phyloP scores from a whole-genome alignment of 2,329 filamentous ascomycete species.

The Chaetomiaceae sp. region DNA sequence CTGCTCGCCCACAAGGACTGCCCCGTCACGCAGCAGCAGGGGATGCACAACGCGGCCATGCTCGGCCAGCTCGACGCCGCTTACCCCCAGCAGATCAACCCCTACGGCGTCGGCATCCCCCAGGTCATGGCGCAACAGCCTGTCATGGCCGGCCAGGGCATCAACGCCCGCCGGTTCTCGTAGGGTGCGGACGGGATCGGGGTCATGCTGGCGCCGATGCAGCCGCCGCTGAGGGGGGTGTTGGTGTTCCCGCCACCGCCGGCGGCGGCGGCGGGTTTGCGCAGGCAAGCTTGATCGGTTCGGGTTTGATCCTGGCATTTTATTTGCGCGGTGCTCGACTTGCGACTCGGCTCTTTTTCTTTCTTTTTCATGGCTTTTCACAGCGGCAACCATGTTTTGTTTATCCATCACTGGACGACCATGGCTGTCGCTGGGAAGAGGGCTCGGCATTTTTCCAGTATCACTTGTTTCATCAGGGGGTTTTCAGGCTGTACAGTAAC shows the following conservation, averaged over 20 bases:
- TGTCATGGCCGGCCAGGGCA: conserved; percentile 50
- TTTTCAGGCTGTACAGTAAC: neutral
- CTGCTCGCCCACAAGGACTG: conserved; percentile 95
- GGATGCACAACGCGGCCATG: conserved; percentile 55
- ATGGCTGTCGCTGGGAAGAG: neutral
- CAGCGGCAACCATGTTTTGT: no score
- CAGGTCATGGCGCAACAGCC: conserved; percentile 46
- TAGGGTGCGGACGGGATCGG: conserved; percentile 32
- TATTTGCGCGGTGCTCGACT: no score
- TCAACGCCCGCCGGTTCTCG: conserved; percentile 52
- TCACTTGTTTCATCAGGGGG: neutral
- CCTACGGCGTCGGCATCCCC: conserved; percentile 54
- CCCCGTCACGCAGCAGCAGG: conserved; percentile 82
- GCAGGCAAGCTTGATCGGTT: no score
- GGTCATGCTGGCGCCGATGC: no score
- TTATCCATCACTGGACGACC: no score
- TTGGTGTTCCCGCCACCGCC: no score
- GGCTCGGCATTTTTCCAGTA: neutral
- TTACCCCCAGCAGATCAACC: conserved; percentile 52
- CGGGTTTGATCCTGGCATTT: no score
- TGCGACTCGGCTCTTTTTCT: no score
- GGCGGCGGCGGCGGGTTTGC: no score
- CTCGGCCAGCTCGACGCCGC: conserved; percentile 50
- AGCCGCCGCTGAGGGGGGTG: no score
- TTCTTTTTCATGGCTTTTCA: no score